Percentiles rank a stretch among this genome's conserved stretches.
phyloP scores from a whole-genome alignment of 1,284 basidiomycete species.

The Thelephora terrestris region DNA sequence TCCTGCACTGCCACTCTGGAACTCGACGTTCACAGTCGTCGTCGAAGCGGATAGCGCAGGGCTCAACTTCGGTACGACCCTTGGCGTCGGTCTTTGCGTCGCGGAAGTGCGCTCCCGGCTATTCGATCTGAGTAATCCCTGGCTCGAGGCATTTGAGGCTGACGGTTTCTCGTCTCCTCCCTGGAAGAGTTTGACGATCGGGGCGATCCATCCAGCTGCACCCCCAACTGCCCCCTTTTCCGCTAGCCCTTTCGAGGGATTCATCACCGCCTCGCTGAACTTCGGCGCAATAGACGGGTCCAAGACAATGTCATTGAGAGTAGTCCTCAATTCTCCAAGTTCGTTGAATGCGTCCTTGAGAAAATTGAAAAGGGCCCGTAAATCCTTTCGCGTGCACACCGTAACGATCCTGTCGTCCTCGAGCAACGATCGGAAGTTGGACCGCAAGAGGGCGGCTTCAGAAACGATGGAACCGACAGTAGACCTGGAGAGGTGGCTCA shows the following conservation, averaged over 20 bases:
- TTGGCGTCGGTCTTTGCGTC: conserved; percentile 19
- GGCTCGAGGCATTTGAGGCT: conserved; percentile 17
- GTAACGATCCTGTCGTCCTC: conserved; percentile 58
- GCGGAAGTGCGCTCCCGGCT: conserved; percentile 13
- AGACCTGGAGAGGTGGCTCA: conserved; percentile 78
- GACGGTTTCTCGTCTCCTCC: conserved; percentile 5
- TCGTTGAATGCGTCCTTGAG: conserved; percentile 82
- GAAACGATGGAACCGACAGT: conserved; percentile 71
- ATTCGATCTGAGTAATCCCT: conserved; percentile 18
- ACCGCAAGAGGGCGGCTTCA: conserved; percentile 64
- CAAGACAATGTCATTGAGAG: conserved; percentile 85
- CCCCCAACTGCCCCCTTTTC: conserved; percentile 21
- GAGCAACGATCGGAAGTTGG: conserved; percentile 66
- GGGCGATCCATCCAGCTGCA: conserved; percentile 68
- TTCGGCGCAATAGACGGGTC: conserved; percentile 71
- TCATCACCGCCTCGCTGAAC: conserved; percentile 63
- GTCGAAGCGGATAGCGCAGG: conserved; percentile 78
- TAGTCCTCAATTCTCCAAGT: conserved; percentile 71
- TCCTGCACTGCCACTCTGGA: conserved; percentile 68
- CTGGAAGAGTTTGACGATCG: conserved; percentile 67
- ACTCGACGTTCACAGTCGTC: conserved; percentile 90
- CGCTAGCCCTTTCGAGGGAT: conserved; percentile 45
- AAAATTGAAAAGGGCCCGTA: conserved; percentile 76
- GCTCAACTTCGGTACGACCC: conserved; percentile 61
- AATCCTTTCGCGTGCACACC: conserved; percentile 71